Evolutionary conservation across 2,329 filamentous ascomycete genomes (phyloP).

Genomic region (Botrytis byssoidea): DNA sequence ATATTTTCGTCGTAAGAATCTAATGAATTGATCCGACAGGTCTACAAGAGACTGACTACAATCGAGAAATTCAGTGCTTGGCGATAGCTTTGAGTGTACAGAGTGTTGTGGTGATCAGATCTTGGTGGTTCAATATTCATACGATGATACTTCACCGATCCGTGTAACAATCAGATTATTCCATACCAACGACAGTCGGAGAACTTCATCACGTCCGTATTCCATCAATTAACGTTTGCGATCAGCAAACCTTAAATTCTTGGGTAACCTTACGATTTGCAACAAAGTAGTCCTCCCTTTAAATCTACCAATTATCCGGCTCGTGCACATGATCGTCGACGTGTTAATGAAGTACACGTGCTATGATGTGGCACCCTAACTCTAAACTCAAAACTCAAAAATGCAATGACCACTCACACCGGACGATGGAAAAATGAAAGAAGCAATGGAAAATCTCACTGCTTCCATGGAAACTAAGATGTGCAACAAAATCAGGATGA

Average conservation of each 20-base stretch:
- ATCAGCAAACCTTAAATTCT: conserved; percentile 12
- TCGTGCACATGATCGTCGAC: conserved; percentile 7
- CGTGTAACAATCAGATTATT: neutral
- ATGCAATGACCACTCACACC: neutral
- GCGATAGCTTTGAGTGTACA: neutral
- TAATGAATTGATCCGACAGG: neutral
- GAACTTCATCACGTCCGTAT: neutral
- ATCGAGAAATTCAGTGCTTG: neutral
- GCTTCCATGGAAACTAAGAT: conserved; percentile 5
- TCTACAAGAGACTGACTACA: neutral
- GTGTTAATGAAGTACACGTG: conserved; percentile 9
- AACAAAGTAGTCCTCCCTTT: neutral
- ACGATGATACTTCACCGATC: neutral
- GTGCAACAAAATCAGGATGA: neutral
- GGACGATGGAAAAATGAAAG: neutral
- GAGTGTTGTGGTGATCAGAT: neutral
- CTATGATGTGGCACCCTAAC: conserved; percentile 7
- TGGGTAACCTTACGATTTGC: conserved; percentile 13
- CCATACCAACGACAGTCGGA: neutral
- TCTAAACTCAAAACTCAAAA: neutral
- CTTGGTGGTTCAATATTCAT: neutral
- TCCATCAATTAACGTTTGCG: neutral
- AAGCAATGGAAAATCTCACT: neutral
- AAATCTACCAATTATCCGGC: neutral
- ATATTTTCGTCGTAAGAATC: neutral